Evolutionary conservation across 2,329 filamentous ascomycete genomes (phyloP), one percentile per base, ranked within the genome.

Genomic region (Fonsecaea nubica): DNA sequence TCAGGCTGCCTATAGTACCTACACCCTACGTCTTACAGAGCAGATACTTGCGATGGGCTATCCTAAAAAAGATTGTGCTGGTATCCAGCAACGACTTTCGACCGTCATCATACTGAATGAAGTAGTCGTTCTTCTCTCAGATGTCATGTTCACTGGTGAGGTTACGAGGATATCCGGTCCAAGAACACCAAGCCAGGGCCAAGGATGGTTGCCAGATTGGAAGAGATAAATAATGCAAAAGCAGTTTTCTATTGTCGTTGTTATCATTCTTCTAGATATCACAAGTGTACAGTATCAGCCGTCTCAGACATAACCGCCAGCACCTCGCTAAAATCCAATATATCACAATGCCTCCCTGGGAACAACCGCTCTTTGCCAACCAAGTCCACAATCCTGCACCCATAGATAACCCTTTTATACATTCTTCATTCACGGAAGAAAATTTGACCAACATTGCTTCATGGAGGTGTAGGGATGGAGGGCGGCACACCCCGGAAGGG

Each of bases 271-370:
- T 21, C 42, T 15, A n/a, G 40, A 7, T 42, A n/a, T 15, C 13
- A 15, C 2, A 42, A 3, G 12, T 42, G n/a, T 42, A 48, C 30
- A 32, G 30, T 32, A 6, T 33, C 45, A 48, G 15, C 36, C 45
- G 45, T 42, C 36, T 33, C 56, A 30, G 35, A 32, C n/a, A 18
- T 63, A 10, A 38, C 63, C 58, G 18, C 63, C 58, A 65, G 50
- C 63, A 40, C 63, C 63, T 52, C 38, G 63, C 63, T 65, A 58
- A 45, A 65, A 32, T 52, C 42, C 36, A 30, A 56, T n/a, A 36
- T 15, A 32, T 18, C 21, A 25, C 12, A 21, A 40, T 12, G 7
- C 35, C 25, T 30, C 38, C 38, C 1, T 13, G 3, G 21, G 18
- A 15, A 15, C 5, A 42, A 42, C 6, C n/a, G 13, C 40, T 21